These are phyloP conservation scores for Talaromyces amestolkiae DNA, from an alignment of 2,329 filamentous ascomycete species.

Conservation along the genomic window DNA sequence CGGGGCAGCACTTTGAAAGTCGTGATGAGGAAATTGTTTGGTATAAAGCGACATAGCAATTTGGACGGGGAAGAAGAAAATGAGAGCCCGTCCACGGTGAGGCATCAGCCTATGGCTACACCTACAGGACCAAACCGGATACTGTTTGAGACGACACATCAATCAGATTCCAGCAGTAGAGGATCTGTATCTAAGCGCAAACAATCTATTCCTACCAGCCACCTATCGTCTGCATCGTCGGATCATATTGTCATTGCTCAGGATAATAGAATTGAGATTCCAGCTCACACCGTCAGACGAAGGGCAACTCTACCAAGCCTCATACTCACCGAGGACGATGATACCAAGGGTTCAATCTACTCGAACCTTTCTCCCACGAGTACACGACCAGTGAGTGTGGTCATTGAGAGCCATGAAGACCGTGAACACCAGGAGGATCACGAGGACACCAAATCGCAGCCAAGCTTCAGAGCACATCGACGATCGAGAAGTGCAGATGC, in stretches of 20 bases:
- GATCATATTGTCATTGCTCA: slow-evolving; percentile 4
- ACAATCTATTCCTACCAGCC: slow-evolving; percentile 8
- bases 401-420: slow-evolving; percentile 17
- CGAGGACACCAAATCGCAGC: slow-evolving; percentile 13
- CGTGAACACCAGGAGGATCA: slow-evolving; percentile 19
- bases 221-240: slow-evolving; percentile 17
- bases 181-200: slow-evolving; percentile 13
- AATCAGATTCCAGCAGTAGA: slow-evolving; percentile 21
- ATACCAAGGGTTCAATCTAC: slow-evolving; percentile 26
- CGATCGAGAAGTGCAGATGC: slow-evolving; percentile 47
- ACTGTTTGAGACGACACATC: slow-evolving; percentile 26
- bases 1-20: slow-evolving; percentile 43
- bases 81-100: neutral
- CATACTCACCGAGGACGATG: slow-evolving; percentile 42
- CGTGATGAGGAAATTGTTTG: slow-evolving; percentile 47
- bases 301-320: slow-evolving; percentile 47
- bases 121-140: slow-evolving; percentile 19
- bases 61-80: slow-evolving; percentile 30
- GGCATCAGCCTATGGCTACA: neutral
- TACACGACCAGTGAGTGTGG: slow-evolving; percentile 17
- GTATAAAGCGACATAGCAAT: slow-evolving; percentile 37
- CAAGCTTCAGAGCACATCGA: slow-evolving; percentile 35
- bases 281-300: slow-evolving; percentile 29
- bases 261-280: slow-evolving; percentile 21
- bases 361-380: slow-evolving; percentile 21